phyloP scores from a whole-genome alignment of 2,329 filamentous ascomycete species.

The Penicillium sp. region DNA sequence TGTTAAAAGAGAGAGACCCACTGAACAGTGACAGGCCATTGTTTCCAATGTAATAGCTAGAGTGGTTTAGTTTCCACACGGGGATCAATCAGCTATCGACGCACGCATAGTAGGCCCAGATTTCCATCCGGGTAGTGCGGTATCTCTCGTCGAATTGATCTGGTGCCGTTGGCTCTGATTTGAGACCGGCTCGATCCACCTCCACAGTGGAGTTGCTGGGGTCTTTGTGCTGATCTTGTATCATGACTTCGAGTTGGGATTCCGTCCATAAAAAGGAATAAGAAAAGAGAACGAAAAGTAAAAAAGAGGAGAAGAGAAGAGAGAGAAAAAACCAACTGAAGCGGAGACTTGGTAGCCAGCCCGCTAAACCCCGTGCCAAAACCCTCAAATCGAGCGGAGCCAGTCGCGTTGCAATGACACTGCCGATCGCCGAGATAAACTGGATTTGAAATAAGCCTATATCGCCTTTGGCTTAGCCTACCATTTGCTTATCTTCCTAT shows the following conservation, averaged over 20 bases:
- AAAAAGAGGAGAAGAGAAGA: neutral
- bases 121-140: conserved; percentile 55
- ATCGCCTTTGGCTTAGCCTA: conserved; percentile 19
- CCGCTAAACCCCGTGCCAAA: conserved; percentile 10
- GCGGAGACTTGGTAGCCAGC: neutral
- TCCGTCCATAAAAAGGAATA: neutral
- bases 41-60: conserved; percentile 65
- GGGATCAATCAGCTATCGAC: conserved; percentile 20
- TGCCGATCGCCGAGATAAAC: conserved; percentile 20
- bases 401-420: conserved; percentile 19
- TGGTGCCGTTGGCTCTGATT: conserved; percentile 48
- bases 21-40: conserved; percentile 65
- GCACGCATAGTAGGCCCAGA: conserved; percentile 58
- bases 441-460: conserved; percentile 5
- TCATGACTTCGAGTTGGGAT: conserved; percentile 12
- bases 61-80: conserved; percentile 25
- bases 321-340: neutral
- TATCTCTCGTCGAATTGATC: conserved; percentile 58
- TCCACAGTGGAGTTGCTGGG: conserved; percentile 13
- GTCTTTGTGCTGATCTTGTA: conserved; percentile 14
- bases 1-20: conserved; percentile 19
- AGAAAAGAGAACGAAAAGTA: neutral
- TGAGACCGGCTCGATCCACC: conserved; percentile 13
- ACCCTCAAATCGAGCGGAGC: conserved; percentile 2
- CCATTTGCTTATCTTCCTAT: conserved; percentile 5